Conservation (phyloP, 306 rosid species). For the Trifolium fragiferum region DNA sequence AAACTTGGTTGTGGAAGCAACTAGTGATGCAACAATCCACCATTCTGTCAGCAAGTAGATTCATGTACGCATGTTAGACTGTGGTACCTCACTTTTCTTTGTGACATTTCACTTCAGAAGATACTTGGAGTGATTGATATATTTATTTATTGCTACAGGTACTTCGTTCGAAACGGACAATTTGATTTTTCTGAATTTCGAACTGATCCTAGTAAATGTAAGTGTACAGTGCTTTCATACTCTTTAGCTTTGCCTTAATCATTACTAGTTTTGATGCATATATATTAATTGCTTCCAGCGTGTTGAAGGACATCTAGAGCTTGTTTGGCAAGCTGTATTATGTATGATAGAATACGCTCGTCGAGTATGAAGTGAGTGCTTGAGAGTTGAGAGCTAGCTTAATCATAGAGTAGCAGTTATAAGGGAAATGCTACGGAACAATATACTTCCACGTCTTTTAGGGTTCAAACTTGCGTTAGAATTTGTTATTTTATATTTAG, state of each 20-base stretch:
- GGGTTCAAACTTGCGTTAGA: neutral
- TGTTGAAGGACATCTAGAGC: neutral
- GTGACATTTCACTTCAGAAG: neutral
- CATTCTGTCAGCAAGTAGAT: neutral
- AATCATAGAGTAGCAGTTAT: neutral
- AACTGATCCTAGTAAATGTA: constrained; percentile 92
- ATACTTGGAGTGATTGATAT: neutral
- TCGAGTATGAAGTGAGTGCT: too few species aligned
- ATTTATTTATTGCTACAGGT: constrained; percentile 52
- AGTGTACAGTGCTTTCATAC: constrained; percentile 40
- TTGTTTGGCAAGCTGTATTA: constrained; percentile 1
- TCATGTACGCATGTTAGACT: neutral
- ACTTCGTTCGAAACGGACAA: constrained; percentile 84
- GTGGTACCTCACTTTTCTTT: neutral
- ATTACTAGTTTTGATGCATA: neutral
- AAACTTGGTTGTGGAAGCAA: neutral
- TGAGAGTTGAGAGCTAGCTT: neutral
- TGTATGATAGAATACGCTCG: neutral
- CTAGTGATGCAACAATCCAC: neutral
- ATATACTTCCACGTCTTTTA: neutral
- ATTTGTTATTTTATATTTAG: neutral
- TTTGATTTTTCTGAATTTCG: constrained; percentile 86
- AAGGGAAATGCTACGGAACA: neutral
- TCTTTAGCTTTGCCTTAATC: constrained; percentile 4
- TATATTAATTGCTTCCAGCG: neutral